A percentile compares a stretch with the other conserved stretches of the same genome.
Evolutionary conservation across 768 basidiomycete genomes (phyloP).

Genomic region (Russula lepida): DNA sequence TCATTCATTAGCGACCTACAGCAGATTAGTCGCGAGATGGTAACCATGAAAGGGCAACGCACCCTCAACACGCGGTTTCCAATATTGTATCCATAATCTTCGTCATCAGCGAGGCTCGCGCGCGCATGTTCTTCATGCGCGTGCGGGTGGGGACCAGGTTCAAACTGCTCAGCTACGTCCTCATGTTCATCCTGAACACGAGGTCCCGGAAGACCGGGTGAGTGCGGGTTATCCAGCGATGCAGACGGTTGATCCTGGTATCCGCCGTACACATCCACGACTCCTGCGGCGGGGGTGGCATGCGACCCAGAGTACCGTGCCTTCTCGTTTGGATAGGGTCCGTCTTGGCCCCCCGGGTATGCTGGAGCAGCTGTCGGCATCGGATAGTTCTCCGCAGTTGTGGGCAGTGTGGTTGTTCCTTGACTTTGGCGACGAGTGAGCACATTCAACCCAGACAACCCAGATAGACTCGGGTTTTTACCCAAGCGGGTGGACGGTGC

Average conservation of each 20-base stretch:
- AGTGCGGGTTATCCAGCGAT: slow-evolving; percentile 17
- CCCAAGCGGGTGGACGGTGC: slow-evolving; percentile 6
- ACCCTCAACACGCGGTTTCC: slow-evolving; percentile 29
- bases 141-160: background rate
- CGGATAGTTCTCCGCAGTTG: slow-evolving; percentile 3
- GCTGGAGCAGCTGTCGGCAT: background rate
- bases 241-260: slow-evolving; percentile 16
- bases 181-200: slow-evolving; percentile 2
- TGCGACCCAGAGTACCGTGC: slow-evolving; percentile 7
- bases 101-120: slow-evolving; percentile 28
- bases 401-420: slow-evolving; percentile 17
- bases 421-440: slow-evolving; percentile 18
- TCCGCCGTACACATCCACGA: slow-evolving; percentile 24
- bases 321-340: background rate
- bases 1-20: slow-evolving; percentile 14
- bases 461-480: background rate
- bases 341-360: slow-evolving; percentile 5
- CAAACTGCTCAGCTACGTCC: background rate
- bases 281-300: slow-evolving; percentile 14
- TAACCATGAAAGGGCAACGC: background rate
- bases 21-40: background rate
- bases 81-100: slow-evolving; percentile 28
- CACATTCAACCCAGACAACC: background rate
- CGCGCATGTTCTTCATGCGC: slow-evolving; percentile 23
- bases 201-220: slow-evolving; percentile 2